These are phyloP conservation scores for Dichomitus squalens DNA, from an alignment of 1,284 basidiomycete species.

Conservation along the genomic window DNA sequence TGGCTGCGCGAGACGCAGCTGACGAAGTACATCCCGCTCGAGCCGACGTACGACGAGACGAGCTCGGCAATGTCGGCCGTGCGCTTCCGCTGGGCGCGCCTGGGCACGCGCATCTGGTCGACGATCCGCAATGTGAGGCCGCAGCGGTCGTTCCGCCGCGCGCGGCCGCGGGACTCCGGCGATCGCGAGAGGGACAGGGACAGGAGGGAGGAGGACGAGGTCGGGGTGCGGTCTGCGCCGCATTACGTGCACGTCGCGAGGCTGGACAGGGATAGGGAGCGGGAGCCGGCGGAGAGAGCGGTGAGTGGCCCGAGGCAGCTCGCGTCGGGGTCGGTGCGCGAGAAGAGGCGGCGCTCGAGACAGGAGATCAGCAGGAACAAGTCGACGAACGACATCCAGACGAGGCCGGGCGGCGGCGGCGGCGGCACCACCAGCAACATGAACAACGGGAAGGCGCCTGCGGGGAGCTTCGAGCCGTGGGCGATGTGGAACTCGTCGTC, in stretches of 20 bases:
- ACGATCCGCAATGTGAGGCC: slow-evolving; percentile 47
- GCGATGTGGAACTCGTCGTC: slow-evolving; percentile 13
- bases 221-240: slow-evolving; percentile 37
- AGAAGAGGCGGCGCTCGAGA: slow-evolving; percentile 27
- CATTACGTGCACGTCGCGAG: slow-evolving; percentile 16
- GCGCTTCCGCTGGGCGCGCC: slow-evolving; percentile 49
- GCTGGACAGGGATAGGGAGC: background rate
- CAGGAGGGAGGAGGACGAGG: slow-evolving; percentile 26
- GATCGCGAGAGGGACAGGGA: background rate
- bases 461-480: slow-evolving; percentile 20
- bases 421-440: background rate
- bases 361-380: slow-evolving; percentile 26
- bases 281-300: background rate
- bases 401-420: slow-evolving; percentile 2
- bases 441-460: background rate
- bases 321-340: slow-evolving; percentile 19
- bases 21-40: slow-evolving; percentile 56
- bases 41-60: slow-evolving; percentile 83
- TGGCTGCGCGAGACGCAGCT: slow-evolving; percentile 84
- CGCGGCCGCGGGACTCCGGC: slow-evolving; percentile 28
- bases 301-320: slow-evolving; percentile 1
- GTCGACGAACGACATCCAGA: slow-evolving; percentile 28
- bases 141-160: slow-evolving; percentile 39
- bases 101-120: slow-evolving; percentile 37
- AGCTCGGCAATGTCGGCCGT: slow-evolving; percentile 71